Conservation (phyloP, 352 stramenopile genomes). For the Phytophthora foliorum region DNA sequence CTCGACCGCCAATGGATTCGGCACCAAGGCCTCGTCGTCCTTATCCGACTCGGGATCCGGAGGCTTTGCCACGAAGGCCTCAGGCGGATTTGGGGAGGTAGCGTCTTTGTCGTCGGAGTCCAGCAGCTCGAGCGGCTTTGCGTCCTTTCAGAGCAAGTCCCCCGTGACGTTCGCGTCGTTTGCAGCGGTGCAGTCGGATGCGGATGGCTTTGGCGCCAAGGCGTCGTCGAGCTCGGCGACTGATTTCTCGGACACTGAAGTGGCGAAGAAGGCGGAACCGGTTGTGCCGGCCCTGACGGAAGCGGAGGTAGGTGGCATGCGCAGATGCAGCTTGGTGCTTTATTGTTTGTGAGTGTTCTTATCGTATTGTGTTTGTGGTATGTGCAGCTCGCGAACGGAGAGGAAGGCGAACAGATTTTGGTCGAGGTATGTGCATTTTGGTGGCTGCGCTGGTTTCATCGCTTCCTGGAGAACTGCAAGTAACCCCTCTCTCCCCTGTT, state of each 20-base stretch:
- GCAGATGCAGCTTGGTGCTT: not conserved
- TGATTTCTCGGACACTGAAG: slow-evolving; percentile 61
- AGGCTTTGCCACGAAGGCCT: slow-evolving; percentile 16
- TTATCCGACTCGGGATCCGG: slow-evolving; percentile 11
- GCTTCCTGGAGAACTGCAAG: not conserved
- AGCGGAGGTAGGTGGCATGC: slow-evolving; percentile 55
- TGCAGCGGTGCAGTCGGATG: slow-evolving; percentile 46
- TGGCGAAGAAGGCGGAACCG: slow-evolving; percentile 58
- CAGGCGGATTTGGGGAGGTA: slow-evolving; percentile 35
- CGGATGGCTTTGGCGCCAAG: slow-evolving; percentile 52
- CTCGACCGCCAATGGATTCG: slow-evolving; percentile 31
- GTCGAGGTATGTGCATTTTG: slow-evolving; percentile 56
- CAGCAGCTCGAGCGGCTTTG: slow-evolving; percentile 56
- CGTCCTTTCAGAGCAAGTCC: slow-evolving; percentile 57
- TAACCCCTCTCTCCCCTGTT: not conserved
- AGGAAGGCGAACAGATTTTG: slow-evolving; percentile 77
- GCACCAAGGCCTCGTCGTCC: slow-evolving; percentile 25
- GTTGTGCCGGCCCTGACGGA: slow-evolving; percentile 70
- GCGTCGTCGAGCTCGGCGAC: slow-evolving; percentile 42
- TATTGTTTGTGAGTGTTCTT: slow-evolving; percentile 1
- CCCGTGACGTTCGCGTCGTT: slow-evolving; percentile 68
- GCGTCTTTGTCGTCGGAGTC: slow-evolving; percentile 15
- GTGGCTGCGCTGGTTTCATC: not conserved
- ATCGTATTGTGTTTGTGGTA: slow-evolving; percentile 7
- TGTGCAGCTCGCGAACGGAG: slow-evolving; percentile 69